Evolutionary conservation across 768 basidiomycete genomes (phyloP).

Genomic region (Mycena vulgaris): DNA sequence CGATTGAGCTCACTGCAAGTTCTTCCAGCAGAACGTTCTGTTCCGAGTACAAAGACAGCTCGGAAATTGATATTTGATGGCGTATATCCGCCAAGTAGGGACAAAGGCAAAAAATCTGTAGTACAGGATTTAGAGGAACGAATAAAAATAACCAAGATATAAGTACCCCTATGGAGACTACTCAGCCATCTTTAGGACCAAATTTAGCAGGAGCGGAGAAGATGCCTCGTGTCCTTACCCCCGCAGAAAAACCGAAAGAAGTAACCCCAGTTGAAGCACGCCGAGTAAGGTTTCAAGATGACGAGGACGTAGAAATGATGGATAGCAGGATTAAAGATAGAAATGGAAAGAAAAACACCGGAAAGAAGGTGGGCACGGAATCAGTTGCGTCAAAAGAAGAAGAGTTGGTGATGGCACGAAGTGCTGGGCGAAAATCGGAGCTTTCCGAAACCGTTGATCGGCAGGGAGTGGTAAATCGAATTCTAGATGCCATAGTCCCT

Average conservation of each 20-base stretch:
- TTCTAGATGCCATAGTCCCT: slow-evolving; percentile 5
- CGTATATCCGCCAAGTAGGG: neutral
- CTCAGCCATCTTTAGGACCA: too few species aligned
- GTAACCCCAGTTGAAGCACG: too few species aligned
- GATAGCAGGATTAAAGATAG: too few species aligned
- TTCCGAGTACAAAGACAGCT: neutral
- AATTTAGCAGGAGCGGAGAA: too few species aligned
- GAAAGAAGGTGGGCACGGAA: neutral
- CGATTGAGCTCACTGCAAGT: neutral
- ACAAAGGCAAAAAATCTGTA: neutral
- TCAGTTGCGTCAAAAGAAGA: neutral
- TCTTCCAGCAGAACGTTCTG: neutral
- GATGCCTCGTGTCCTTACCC: too few species aligned
- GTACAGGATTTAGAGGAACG: neutral
- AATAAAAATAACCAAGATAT: too few species aligned
- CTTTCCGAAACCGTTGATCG: slow-evolving; percentile 1
- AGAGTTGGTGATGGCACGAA: neutral
- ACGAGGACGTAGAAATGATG: too few species aligned
- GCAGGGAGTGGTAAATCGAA: neutral
- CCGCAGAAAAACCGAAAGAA: too few species aligned
- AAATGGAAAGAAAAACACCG: neutral
- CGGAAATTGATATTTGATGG: slow-evolving; percentile 15
- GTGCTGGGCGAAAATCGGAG: slow-evolving; percentile 1
- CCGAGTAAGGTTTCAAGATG: too few species aligned
- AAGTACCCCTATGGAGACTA: too few species aligned